Conservation (phyloP, 345 rosid species). For the Heritiera littoralis region DNA sequence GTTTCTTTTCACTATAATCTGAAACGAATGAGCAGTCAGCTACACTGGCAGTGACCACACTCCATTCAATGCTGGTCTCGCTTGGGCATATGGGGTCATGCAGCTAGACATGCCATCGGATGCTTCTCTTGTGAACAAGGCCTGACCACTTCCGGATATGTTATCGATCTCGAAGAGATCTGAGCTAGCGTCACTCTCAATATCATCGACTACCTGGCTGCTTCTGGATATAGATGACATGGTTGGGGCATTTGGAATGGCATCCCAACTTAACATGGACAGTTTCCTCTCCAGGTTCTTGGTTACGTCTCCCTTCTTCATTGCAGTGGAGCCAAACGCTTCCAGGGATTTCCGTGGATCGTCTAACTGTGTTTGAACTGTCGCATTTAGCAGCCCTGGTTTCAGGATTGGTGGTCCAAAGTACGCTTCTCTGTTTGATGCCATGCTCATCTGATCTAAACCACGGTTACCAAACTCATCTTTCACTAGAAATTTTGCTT, state of each 20-base stretch:
- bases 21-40: slow-evolving; percentile 49
- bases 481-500: slow-evolving; percentile 24
- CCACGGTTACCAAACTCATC: slow-evolving; percentile 31
- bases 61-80: slow-evolving; percentile 66
- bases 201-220: slow-evolving; percentile 39
- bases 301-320: slow-evolving; percentile 41
- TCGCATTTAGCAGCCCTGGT: slow-evolving; percentile 22
- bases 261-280: slow-evolving; percentile 73
- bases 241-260: slow-evolving; percentile 50
- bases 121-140: slow-evolving; percentile 36
- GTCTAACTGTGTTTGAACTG: slow-evolving; percentile 10
- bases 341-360: slow-evolving; percentile 47
- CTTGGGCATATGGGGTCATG: slow-evolving; percentile 47
- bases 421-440: slow-evolving; percentile 37
- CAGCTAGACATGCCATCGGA: slow-evolving; percentile 44
- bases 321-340: slow-evolving; percentile 39
- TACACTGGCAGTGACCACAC: slow-evolving; percentile 61
- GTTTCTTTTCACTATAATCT: slow-evolving; percentile 36
- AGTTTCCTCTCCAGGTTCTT: slow-evolving; percentile 58
- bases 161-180: slow-evolving; percentile 73
- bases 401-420: slow-evolving; percentile 35
- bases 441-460: slow-evolving; percentile 26
- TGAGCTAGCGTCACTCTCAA: slow-evolving; percentile 62
- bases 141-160: slow-evolving; percentile 39
- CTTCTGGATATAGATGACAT: slow-evolving; percentile 23